Evolutionary conservation across 2,329 filamentous ascomycete genomes (phyloP), one percentile per base, ranked within the genome.

Genomic region (Ceratocystiopsis brevicomis): DNA sequence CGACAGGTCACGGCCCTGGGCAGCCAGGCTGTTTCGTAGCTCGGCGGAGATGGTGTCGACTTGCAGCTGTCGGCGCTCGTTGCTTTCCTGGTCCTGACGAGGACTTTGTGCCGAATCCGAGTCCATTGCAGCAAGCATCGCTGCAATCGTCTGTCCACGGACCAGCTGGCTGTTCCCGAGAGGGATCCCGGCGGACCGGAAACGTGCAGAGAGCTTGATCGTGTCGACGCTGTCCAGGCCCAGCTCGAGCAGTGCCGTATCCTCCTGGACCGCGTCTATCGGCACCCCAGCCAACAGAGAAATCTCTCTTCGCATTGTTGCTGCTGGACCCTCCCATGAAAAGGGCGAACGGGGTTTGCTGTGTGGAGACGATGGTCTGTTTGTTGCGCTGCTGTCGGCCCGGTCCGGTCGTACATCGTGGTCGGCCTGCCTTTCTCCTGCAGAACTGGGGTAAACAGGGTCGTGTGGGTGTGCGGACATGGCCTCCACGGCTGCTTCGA

Each of bases 191-290:
- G 60, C 59, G 38, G 68, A 71, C 49, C 71, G 80, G 2, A 94
- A 64, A 43, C 76, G 70, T 0, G 84, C 77, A 0, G 82, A 80
- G 0, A 95, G 62, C 52, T 85, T 92, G 57, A 95, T 88, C 2
- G 81, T 73, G 57, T 95, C 87, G 45, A 95, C 92, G 53, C 87
- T 94, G 62, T 95, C 88, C 8, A 95, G 68, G 0, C 87, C 87
- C 32, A 95, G 68, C 51, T 88, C 77, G 36, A 92, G 77, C 12
- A 95, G 73, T 0, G 79, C 79, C 0, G 73, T 74, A 8, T 64
- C 59, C 42, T 72, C 69, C 2, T 61, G 56, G 35, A 94, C 62
- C 0, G 67, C 59, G 2, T 65, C 56, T 3, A 59, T 55, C 0
- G 69, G 55, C 0, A 77, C 54, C 0, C 67, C 68, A 1, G 77